phyloP scores from a whole-genome alignment of 768 basidiomycete species.

The Pulveroboletus sp. region DNA sequence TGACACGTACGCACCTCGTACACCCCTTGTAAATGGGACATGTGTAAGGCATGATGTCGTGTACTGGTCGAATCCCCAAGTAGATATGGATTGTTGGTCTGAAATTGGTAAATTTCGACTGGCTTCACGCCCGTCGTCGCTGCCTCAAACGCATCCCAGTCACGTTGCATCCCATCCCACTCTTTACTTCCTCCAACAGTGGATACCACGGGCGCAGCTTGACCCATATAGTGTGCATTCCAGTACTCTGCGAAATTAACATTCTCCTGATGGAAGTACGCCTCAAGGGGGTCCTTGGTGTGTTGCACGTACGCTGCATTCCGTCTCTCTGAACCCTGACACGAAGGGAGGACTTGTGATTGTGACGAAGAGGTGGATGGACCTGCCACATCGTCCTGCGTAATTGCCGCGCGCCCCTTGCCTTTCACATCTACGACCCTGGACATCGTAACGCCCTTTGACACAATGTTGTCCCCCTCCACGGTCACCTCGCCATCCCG shows the following conservation, averaged over 20 bases:
- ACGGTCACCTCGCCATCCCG: constrained; percentile 76
- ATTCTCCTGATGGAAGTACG: constrained; percentile 70
- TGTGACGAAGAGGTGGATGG: constrained; percentile 7
- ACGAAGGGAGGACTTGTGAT: constrained; percentile 4
- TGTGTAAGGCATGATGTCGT: constrained; percentile 41
- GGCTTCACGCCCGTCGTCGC: constrained; percentile 59
- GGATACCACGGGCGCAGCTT: constrained; percentile 6
- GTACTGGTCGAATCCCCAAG: constrained; percentile 51
- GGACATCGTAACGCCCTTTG: constrained; percentile 33
- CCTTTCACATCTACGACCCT: constrained; percentile 50
- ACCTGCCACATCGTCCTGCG: constrained; percentile 1
- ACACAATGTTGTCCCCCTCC: constrained; percentile 73
- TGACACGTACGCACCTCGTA: constrained; percentile 37
- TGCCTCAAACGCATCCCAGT: constrained; percentile 83
- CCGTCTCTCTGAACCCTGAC: constrained; percentile 19
- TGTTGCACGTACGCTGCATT: constrained; percentile 17
- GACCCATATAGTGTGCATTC: constrained; percentile 38
- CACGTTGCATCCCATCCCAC: constrained; percentile 68
- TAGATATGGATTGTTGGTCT: constrained; percentile 73
- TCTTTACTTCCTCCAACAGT: constrained; percentile 24
- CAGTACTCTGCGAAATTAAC: constrained; percentile 61
- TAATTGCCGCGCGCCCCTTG: constrained; percentile 47
- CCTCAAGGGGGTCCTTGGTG: constrained; percentile 48
- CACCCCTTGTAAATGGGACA: constrained; percentile 23
- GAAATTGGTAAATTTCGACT: constrained; percentile 63